These are phyloP conservation scores for Penicillium sp. DNA, from an alignment of 2,329 filamentous ascomycete species.

Conservation along the genomic window DNA sequence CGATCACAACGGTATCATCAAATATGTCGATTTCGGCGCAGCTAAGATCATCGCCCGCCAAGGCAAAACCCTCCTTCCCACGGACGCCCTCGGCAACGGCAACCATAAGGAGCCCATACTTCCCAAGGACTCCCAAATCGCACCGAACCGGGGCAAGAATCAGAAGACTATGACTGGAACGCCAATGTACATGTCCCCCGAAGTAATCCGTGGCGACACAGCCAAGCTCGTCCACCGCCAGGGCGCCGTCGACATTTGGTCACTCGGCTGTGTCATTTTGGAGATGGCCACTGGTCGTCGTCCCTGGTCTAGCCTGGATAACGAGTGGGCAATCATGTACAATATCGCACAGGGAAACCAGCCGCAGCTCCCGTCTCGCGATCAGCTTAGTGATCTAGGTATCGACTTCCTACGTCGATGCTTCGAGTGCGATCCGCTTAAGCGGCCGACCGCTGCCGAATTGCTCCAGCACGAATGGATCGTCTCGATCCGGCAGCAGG, in stretches of 20 bases:
- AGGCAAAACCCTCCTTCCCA: constrained; percentile 79
- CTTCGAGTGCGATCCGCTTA: constrained; percentile 81
- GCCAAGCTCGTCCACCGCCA: constrained; percentile 74
- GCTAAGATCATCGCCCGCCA: constrained; percentile 96
- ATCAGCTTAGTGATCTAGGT: constrained; percentile 83
- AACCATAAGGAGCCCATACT: constrained; percentile 45
- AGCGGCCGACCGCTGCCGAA: constrained; percentile 81
- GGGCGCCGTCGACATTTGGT: constrained; percentile 94
- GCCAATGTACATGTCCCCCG: constrained; percentile 99
- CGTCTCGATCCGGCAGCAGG: constrained; percentile 53
- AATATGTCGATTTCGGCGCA: constrained; percentile 98
- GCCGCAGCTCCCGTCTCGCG: constrained; percentile 77
- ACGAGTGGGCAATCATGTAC: constrained; percentile 99
- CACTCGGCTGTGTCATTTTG: constrained; percentile 91
- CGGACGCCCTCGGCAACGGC: constrained; percentile 58
- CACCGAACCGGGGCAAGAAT: constrained; percentile 50
- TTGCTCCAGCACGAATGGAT: constrained; percentile 94
- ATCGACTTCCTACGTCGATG: constrained; percentile 88
- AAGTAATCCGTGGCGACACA: constrained; percentile 91
- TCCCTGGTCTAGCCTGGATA: constrained; percentile 94
- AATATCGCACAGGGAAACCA: constrained; percentile 98
- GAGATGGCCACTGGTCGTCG: constrained; percentile 96
- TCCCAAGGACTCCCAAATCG: constrained; percentile 37
- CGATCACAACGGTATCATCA: constrained; percentile 97
- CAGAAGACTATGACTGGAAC: constrained; percentile 97